Base-by-base conservation (phyloP, 345 rosid genomes). In the Hibiscus trionum region DNA sequence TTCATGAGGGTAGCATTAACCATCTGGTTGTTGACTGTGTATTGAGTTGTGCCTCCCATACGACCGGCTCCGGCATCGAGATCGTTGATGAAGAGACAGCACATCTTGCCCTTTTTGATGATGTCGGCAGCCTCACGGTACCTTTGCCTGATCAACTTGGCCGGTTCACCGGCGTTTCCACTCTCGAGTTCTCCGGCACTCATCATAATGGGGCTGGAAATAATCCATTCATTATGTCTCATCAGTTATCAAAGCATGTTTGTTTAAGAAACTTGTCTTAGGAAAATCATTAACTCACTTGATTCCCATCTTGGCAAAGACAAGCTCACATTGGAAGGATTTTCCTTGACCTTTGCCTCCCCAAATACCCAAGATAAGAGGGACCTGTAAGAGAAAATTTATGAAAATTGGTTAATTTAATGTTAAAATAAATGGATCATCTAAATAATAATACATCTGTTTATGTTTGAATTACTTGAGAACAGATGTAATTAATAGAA, bases 341-440 rank as follows among this genome's bases (percentile, higher is more conserved):
- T 94, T 94, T 72, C 97, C 98, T 69, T 94, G 98, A 70, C 97
- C 98, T 80, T 94, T 94, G 80, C 98, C 97, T 91, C 97, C 98
- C 98, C 98, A 91, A 0, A 94, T 58, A 81, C 98, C 98, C 86
- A 94, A 85, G 72, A 94, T 94, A 68, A 94, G 90, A 66, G 98
- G 97, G 84, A 94, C 78, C 98, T 93, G 73, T 46, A 31, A 57
- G 16, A 31, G 19, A 14, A 15, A 29, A 27, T 3, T 60, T 15
- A 15, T 14, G 33, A 2, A 14, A 61, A 59, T 26, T 59, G 15
- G 10, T 19, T n/a, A 17, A 17, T 55, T 17, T 2, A 55, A 55
- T 55, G 24, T 27, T 55, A 15, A 16, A 50, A 50, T 11, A 47
- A 2, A 47, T 47, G 3, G 11, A 2, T 47, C 15, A 47, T 4